Evolutionary conservation across 2,329 filamentous ascomycete genomes (phyloP).

Genomic region (Fusarium agapanthi): DNA sequence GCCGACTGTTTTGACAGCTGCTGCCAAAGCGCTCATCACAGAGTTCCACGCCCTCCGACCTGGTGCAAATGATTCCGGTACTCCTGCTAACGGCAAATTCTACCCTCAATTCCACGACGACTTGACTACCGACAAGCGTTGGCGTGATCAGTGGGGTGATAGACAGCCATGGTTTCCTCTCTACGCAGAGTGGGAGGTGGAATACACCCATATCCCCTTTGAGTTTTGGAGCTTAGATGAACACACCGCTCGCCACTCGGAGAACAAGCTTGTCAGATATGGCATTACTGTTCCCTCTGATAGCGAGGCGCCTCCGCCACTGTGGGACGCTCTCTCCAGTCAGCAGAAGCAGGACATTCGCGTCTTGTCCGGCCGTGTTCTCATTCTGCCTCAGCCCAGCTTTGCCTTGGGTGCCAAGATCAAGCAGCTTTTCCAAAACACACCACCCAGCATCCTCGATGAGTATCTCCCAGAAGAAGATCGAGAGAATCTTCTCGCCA

Average conservation of each 20-base stretch:
- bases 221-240: conserved; percentile 46
- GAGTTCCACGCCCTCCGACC: not conserved
- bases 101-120: conserved; percentile 2
- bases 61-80: not conserved
- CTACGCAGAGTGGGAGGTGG: conserved; percentile 55
- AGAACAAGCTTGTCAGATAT: not conserved
- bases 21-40: not conserved
- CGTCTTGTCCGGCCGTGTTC: conserved; percentile 47
- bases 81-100: not conserved
- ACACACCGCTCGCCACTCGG: conserved; percentile 21
- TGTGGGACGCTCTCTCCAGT: not conserved
- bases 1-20: not conserved
- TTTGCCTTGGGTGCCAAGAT: conserved; percentile 47
- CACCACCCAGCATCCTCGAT: conserved; percentile 34
- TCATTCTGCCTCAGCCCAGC: conserved; percentile 53
- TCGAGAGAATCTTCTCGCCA: not conserved
- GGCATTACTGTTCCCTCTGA: not conserved
- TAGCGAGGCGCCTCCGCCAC: not conserved
- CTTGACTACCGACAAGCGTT: not conserved
- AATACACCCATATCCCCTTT: conserved; percentile 52
- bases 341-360: conserved; percentile 31
- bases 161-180: conserved; percentile 53
- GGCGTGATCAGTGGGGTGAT: conserved; percentile 8
- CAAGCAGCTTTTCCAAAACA: conserved; percentile 46
- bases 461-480: conserved; percentile 15